A percentile compares a stretch with the other conserved stretches of the same genome.
Evolutionary conservation across 2,329 filamentous ascomycete genomes (phyloP).

Genomic region (Cercospora sp.): DNA sequence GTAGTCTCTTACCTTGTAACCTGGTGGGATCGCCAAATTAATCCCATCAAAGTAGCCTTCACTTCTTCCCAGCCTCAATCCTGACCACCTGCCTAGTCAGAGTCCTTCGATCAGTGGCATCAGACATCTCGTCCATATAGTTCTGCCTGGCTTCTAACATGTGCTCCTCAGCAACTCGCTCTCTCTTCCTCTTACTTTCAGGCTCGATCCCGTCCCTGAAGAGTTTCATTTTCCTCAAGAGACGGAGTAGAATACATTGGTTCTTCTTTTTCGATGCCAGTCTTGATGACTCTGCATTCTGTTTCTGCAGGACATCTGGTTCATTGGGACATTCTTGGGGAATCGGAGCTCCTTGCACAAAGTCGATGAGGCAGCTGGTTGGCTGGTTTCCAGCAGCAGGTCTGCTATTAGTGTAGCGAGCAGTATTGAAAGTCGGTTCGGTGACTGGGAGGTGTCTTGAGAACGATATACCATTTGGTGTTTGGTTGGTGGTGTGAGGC

Average conservation of each 20-base stretch:
- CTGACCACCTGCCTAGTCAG: background rate
- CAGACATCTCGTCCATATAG: background rate
- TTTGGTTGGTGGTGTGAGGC: background rate
- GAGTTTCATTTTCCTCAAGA: background rate
- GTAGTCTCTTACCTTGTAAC: background rate
- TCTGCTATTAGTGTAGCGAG: background rate
- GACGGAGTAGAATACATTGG: background rate
- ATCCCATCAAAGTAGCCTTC: background rate
- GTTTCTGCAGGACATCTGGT: background rate
- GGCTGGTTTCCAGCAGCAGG: background rate
- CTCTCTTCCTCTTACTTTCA: background rate
- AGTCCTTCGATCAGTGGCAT: background rate
- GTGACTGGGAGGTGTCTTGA: background rate
- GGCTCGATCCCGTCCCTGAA: background rate
- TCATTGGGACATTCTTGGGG: background rate
- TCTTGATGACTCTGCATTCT: background rate
- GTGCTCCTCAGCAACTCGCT: background rate
- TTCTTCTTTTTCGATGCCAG: background rate
- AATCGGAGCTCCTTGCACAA: background rate
- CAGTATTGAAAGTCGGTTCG: background rate
- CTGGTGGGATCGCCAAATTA: background rate
- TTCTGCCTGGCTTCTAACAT: background rate
- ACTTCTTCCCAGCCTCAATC: background rate
- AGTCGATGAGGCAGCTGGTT: background rate
- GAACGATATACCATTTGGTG: background rate